Conservation (phyloP, 2,329 filamentous ascomycete species). For the Dactylellina leptospora region DNA sequence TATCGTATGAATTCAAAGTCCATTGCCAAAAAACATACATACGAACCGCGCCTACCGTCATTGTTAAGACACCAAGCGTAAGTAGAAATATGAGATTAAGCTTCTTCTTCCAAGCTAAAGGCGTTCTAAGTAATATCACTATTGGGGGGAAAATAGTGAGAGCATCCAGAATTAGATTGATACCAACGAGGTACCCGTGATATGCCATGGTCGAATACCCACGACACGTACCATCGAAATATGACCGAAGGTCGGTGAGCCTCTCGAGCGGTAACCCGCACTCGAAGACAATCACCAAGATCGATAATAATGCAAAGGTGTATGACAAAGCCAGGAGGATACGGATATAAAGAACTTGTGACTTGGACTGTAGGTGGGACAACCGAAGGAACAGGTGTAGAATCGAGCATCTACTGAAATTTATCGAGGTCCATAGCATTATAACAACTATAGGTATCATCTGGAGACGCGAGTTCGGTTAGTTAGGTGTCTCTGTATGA, state of each 20-base stretch:
- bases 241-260: not conserved
- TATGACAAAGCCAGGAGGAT: constrained; percentile 14
- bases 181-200: constrained; percentile 9
- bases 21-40: constrained; percentile 17
- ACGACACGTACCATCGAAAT: constrained; percentile 20
- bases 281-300: not conserved
- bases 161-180: constrained; percentile 16
- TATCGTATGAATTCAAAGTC: constrained; percentile 19
- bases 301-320: not conserved
- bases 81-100: constrained; percentile 30
- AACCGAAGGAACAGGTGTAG: constrained; percentile 34
- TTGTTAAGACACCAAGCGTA: constrained; percentile 11
- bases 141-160: constrained; percentile 34
- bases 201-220: constrained; percentile 9
- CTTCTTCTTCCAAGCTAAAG: constrained; percentile 22
- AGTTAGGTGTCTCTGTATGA: not conserved
- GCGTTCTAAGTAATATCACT: constrained; percentile 1
- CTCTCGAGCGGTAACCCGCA: constrained; percentile 2
- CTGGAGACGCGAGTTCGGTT: not conserved
- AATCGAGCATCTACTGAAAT: constrained; percentile 24
- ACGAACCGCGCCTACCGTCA: constrained; percentile 6
- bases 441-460: constrained; percentile 6
- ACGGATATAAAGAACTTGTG: constrained; percentile 13
- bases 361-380: constrained; percentile 6
- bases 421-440: constrained; percentile 11